A percentile compares a stretch with the other conserved stretches of the same genome.
Conservation (phyloP, 768 basidiomycete species). For the Psilocybe cubensis region DNA sequence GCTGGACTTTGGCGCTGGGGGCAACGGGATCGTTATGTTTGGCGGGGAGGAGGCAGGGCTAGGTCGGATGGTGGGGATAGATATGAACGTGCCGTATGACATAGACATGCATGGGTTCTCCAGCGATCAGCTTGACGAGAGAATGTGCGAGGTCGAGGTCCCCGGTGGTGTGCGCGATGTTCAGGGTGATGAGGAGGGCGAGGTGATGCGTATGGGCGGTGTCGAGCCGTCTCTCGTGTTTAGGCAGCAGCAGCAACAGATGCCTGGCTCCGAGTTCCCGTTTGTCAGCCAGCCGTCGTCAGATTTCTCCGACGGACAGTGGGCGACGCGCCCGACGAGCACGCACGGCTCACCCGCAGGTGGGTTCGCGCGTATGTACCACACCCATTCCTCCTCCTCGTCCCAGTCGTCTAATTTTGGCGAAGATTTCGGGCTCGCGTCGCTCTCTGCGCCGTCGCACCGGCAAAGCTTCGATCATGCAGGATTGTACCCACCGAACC, state of each 20-base stretch:
- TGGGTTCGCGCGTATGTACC: slow-evolving; percentile 26
- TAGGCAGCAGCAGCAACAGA: slow-evolving; percentile 10
- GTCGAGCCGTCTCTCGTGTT: slow-evolving; percentile 21
- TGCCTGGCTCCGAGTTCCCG: slow-evolving; percentile 8
- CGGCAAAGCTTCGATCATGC: slow-evolving; percentile 68
- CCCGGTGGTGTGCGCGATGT: slow-evolving; percentile 57
- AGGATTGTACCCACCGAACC: slow-evolving; percentile 49
- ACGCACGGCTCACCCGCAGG: slow-evolving; percentile 31
- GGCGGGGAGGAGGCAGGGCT: slow-evolving; percentile 19
- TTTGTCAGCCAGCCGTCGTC: slow-evolving; percentile 16
- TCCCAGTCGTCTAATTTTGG: slow-evolving; percentile 28
- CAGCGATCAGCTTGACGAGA: slow-evolving; percentile 44
- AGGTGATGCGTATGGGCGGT: slow-evolving; percentile 39
- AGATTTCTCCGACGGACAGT: slow-evolving; percentile 36
- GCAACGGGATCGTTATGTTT: slow-evolving; percentile 31
- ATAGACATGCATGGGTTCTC: slow-evolving; percentile 21
- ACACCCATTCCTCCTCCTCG: slow-evolving; percentile 29
- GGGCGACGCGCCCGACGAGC: slow-evolving; percentile 40
- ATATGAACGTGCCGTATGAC: slow-evolving; percentile 18
- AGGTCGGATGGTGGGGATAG: slow-evolving; percentile 27
- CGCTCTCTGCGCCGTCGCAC: slow-evolving; percentile 71
- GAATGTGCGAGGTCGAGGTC: slow-evolving; percentile 65
- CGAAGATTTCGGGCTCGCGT: slow-evolving; percentile 45
- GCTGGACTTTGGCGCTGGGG: slow-evolving; percentile 14
- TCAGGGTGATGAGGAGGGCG: slow-evolving; percentile 60